A percentile compares a stretch with the other conserved stretches of the same genome.
These are phyloP conservation scores for Dacryopinax primogenitus DNA, from an alignment of 768 basidiomycete genomes.

Conservation along the genomic window DNA sequence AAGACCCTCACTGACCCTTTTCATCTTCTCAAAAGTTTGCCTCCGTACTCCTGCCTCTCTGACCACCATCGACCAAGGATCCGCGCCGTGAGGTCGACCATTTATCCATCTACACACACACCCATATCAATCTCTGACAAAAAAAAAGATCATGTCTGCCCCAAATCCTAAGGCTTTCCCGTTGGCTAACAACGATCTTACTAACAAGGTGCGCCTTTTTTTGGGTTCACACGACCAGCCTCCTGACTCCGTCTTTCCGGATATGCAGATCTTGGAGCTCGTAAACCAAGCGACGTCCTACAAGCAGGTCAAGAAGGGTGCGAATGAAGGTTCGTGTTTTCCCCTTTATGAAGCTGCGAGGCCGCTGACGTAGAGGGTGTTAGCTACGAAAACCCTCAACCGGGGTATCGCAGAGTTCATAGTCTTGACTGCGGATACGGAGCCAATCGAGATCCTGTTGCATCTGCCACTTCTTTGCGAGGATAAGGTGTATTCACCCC, in stretches of 20 bases:
- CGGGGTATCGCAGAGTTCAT: constrained; percentile 97
- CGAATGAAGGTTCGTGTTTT: constrained; percentile 70
- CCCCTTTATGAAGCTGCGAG: neutral
- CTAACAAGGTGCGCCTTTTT: constrained; percentile 58
- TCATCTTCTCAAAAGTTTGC: neutral
- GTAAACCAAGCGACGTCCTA: constrained; percentile 93
- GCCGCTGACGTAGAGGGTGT: constrained; percentile 2
- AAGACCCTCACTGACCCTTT: neutral
- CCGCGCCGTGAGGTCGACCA: constrained; percentile 7
- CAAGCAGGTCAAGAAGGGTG: constrained; percentile 97
- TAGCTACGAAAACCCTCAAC: constrained; percentile 95
- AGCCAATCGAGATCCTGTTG: constrained; percentile 93
- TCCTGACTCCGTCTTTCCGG: neutral
- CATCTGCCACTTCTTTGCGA: constrained; percentile 96
- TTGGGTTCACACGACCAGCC: neutral
- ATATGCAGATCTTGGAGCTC: constrained; percentile 76
- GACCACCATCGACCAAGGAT: constrained; percentile 3
- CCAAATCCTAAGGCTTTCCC: constrained; percentile 76
- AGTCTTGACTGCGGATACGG: constrained; percentile 89
- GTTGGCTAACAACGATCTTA: constrained; percentile 68
- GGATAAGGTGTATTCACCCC: constrained; percentile 64
- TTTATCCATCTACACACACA: neutral
- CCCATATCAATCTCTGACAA: neutral
- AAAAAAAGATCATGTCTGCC: constrained; percentile 38
- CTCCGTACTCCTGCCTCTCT: neutral